A percentile compares a stretch with the other conserved stretches of the same genome.
Evolutionary conservation across 768 basidiomycete species (phyloP).

Genomic region (Kwoniella europaea): DNA sequence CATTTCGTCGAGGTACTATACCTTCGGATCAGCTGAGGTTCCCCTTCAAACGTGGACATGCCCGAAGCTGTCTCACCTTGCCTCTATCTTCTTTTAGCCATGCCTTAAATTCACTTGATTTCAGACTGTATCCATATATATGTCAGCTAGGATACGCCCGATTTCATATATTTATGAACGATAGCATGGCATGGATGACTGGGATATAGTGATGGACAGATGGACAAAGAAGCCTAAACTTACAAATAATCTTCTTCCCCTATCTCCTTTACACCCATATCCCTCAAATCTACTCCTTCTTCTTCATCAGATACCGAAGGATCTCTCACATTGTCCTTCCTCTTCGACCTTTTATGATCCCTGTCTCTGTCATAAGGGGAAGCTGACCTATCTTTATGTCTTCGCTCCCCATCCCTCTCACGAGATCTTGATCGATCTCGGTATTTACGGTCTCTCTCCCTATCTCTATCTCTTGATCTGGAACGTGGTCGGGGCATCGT

Average conservation of each 20-base stretch:
- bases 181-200: background rate
- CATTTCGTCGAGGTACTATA: conserved; percentile 83
- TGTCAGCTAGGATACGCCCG: background rate
- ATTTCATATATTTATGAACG: background rate
- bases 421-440: conserved; percentile 11
- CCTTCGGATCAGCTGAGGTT: background rate
- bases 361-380: conserved; percentile 23
- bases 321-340: conserved; percentile 17
- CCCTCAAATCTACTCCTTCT: conserved; percentile 59
- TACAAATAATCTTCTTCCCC: conserved; percentile 82
- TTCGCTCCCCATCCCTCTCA: conserved; percentile 5
- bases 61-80: conserved; percentile 62
- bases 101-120: conserved; percentile 79
- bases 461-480: conserved; percentile 4
- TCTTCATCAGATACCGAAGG: conserved; percentile 33
- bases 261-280: conserved; percentile 64
- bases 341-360: conserved; percentile 19
- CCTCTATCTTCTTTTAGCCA: conserved; percentile 80
- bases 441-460: background rate
- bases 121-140: conserved; percentile 49
- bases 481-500: conserved; percentile 20
- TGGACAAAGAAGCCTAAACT: conserved; percentile 13
- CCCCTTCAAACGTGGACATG: too few species aligned
- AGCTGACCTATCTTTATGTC: conserved; percentile 12
- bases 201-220: too few species aligned